Evolutionary conservation across 352 stramenopile genomes (phyloP).

Genomic region (Pythium chondricola): DNA sequence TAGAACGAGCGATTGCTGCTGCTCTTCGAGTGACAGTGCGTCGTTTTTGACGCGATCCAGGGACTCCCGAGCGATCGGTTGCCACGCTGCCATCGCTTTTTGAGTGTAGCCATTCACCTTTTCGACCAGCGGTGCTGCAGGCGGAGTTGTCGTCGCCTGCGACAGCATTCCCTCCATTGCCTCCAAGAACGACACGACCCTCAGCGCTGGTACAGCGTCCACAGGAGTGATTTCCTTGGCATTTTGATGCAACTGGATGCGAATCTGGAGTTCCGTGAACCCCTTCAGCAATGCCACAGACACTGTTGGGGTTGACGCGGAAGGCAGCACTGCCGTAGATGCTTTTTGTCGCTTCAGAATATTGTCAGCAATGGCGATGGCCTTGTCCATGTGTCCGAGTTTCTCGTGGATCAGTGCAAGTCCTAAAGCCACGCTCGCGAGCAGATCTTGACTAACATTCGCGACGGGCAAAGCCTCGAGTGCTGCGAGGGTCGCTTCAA

Average conservation of each 20-base stretch:
- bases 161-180: conserved; percentile 30
- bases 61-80: conserved; percentile 26
- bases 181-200: conserved; percentile 46
- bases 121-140: conserved; percentile 21
- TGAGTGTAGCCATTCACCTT: conserved; percentile 50
- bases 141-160: background rate
- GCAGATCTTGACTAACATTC: conserved; percentile 31
- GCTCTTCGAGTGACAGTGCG: conserved; percentile 32
- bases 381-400: conserved; percentile 38
- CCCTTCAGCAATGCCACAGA: conserved; percentile 40
- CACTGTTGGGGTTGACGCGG: background rate
- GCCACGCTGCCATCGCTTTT: conserved; percentile 51
- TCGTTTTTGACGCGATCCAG: conserved; percentile 23
- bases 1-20: conserved; percentile 53
- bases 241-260: conserved; percentile 60
- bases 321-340: background rate
- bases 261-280: conserved; percentile 63
- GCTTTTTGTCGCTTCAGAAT: conserved; percentile 49
- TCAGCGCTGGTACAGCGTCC: conserved; percentile 32
- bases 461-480: conserved; percentile 25
- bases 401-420: conserved; percentile 53
- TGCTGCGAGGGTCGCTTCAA: conserved; percentile 46
- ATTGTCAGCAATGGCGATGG: conserved; percentile 32
- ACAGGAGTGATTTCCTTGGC: conserved; percentile 49
- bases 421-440: conserved; percentile 42